Evolutionary conservation across 2,329 filamentous ascomycete genomes (phyloP), one percentile per base, ranked within the genome.

Genomic region (Aspergillus latus): DNA sequence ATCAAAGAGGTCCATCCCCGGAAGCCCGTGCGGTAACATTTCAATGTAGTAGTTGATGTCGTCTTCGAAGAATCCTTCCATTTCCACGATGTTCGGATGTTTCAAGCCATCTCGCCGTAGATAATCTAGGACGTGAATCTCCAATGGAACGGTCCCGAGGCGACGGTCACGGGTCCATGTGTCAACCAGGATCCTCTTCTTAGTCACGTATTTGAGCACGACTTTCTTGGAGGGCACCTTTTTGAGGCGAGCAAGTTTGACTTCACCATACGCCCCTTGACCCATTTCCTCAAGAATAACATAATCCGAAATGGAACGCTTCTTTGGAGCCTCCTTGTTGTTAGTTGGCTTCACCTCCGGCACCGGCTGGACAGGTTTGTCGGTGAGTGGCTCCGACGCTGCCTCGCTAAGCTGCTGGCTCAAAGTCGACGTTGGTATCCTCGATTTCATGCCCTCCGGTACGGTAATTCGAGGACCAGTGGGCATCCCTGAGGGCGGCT

Each of bases 1-100:
- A 75, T 99, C 94, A 68, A 99, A 99, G 1, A 99, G 82, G 72
- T 99, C 94, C 92, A 99, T 97, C 10, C 94, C 94, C 0, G 94
- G 94, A 37, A 97, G 80, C 1, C 94, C 94, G 67, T 97, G 94
- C 0, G 94, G 94, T 11, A 89, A 82, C 74, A 97, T 99, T 73
- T 97, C 94, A 65, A 99, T 99, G 74, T 99, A 99, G 76, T 99
- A 99, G 70, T 99, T 97, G 63, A 79, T 64, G 54, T 80, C 77
- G 36, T 81, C 78, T 61, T 88, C 85, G 66, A 88, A 88, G 70
- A 87, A 88, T 50, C 86, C 84, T 49, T 83, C 80, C 85, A 88
- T 88, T 66, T 87, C 84, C 43, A 88, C 84, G 59, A 88, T 87
- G 60, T 87, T 87, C 2, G 82, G 79, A 66, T 88, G 85, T 57